Conservation (phyloP, 164 flowering plant species). For the Platanus orientalis region DNA sequence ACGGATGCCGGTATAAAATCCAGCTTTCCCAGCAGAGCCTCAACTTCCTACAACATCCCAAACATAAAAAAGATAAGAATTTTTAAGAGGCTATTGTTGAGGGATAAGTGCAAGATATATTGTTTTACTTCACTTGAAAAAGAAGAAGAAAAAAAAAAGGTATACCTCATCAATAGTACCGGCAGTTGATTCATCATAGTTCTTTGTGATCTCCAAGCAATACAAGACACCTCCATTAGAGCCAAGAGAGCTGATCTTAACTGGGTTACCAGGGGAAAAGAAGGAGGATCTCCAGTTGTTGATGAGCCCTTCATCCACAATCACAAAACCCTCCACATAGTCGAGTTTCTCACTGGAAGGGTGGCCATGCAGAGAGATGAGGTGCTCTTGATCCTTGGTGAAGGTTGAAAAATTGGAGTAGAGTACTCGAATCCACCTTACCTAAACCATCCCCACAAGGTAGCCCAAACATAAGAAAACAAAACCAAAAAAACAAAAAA, state of each 20-base stretch:
- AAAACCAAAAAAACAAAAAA: constrained; percentile 10
- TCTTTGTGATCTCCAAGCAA: constrained; percentile 84
- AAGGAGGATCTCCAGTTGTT: constrained; percentile 96
- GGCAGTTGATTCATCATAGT: constrained; percentile 49
- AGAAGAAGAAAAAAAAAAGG: background rate
- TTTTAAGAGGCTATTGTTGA: background rate
- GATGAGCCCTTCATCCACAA: constrained; percentile 80
- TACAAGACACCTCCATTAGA: constrained; percentile 55
- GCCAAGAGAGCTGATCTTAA: constrained; percentile 56
- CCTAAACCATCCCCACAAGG: constrained; percentile 33
- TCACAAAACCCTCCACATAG: constrained; percentile 91
- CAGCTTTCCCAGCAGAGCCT: constrained; percentile 49
- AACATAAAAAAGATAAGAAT: background rate
- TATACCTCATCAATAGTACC: constrained; percentile 69
- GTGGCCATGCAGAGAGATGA: constrained; percentile 65
- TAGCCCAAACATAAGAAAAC: background rate
- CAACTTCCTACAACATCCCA: constrained; percentile 60
- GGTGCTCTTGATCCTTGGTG: constrained; percentile 77
- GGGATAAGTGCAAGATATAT: constrained; percentile 14
- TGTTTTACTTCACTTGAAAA: too few relatives aligned
- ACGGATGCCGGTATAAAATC: constrained; percentile 62
- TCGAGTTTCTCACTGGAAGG: constrained; percentile 53
- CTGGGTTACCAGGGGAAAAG: constrained; percentile 79
- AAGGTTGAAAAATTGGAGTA: constrained; percentile 73
- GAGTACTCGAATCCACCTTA: constrained; percentile 84